phyloP scores from a whole-genome alignment of 305 asterid species.

The Fraxinus ornus region DNA sequence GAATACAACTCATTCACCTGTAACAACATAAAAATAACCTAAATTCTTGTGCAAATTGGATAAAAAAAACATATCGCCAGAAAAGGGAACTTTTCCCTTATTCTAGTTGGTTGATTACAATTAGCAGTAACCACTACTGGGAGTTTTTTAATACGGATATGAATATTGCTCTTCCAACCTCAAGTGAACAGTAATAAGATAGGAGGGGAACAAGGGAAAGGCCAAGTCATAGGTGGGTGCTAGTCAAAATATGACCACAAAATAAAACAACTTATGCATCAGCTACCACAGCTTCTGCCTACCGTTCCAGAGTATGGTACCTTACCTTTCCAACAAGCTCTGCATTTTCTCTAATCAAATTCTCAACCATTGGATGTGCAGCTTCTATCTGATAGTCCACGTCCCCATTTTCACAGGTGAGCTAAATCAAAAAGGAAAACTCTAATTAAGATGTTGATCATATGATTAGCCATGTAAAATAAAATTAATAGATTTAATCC shows the following conservation, averaged over 20 bases:
- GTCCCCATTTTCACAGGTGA: slow-evolving; percentile 46
- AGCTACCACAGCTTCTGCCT: neutral
- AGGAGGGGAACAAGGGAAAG: neutral
- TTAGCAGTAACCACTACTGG: neutral
- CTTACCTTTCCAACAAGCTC: slow-evolving; percentile 67
- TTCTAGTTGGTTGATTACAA: neutral
- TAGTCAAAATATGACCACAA: neutral
- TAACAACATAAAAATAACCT: slow-evolving; percentile 22
- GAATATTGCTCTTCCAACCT: neutral
- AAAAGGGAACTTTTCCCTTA: neutral
- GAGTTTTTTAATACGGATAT: neutral
- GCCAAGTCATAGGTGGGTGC: neutral
- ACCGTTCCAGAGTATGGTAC: slow-evolving; percentile 3
- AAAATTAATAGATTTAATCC: slow-evolving; percentile 12
- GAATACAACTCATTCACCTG: slow-evolving; percentile 61
- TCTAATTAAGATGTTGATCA: slow-evolving; percentile 6
- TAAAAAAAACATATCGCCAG: neutral
- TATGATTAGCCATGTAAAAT: neutral
- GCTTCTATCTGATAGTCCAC: slow-evolving; percentile 41
- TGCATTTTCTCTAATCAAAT: slow-evolving; percentile 50
- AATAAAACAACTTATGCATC: neutral
- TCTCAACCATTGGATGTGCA: slow-evolving; percentile 48
- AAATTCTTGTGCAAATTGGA: neutral
- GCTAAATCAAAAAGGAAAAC: slow-evolving; percentile 42
- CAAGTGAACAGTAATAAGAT: neutral